Evolutionary conservation across 345 rosid species (phyloP).

Genomic region (Trapa bicornis): DNA sequence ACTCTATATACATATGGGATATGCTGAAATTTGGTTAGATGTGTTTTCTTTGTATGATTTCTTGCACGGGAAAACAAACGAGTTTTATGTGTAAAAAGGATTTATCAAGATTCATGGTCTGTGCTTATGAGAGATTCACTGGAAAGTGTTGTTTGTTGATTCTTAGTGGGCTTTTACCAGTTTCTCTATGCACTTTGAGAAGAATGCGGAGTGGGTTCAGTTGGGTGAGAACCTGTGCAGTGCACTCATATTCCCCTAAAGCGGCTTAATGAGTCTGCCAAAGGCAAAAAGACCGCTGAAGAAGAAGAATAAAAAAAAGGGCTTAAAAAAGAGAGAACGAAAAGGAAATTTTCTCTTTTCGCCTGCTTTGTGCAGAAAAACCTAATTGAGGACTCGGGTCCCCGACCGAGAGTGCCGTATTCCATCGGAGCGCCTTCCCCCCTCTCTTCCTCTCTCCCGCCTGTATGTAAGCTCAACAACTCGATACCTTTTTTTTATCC

Average conservation of each 20-base stretch:
- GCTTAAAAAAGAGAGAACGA: neutral
- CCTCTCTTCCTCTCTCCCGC: neutral
- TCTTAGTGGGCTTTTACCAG: neutral
- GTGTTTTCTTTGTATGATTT: neutral
- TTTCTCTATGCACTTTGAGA: neutral
- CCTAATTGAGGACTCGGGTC: neutral
- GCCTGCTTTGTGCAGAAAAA: neutral
- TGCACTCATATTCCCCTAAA: slow-evolving; percentile 12
- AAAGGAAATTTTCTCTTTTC: neutral
- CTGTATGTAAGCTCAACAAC: slow-evolving; percentile 1
- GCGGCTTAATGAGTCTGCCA: slow-evolving; percentile 13
- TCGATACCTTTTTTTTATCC: neutral
- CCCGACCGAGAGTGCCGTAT: slow-evolving; percentile 1
- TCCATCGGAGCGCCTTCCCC: slow-evolving; percentile 1
- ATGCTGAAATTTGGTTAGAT: neutral
- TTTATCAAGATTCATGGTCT: neutral
- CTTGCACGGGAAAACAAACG: neutral
- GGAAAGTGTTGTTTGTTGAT: neutral
- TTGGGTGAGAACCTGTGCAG: no score
- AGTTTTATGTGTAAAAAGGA: neutral
- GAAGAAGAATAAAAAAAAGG: no score
- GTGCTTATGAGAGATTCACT: neutral
- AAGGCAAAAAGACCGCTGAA: no score
- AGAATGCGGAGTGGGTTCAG: neutral
- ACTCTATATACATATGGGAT: neutral